Conservation (phyloP, 805 yeast genomes). For the Schizosaccharomyces lindneri region DNA sequence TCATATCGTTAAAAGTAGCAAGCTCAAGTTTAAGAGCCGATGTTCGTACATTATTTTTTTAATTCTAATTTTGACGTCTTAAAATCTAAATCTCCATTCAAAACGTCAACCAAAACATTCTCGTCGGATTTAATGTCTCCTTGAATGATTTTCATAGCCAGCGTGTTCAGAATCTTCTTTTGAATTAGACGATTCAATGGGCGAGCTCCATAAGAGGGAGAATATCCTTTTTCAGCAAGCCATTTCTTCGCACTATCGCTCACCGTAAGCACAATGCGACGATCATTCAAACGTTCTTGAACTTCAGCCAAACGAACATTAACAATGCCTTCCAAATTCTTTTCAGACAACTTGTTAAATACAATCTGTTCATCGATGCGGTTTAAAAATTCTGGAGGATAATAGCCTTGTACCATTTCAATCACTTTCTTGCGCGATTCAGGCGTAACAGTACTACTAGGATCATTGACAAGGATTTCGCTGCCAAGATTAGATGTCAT, state of each 20-base stretch:
- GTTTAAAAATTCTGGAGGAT: constrained; percentile 89
- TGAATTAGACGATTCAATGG: constrained; percentile 82
- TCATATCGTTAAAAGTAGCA: no score
- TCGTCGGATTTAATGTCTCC: constrained; percentile 48
- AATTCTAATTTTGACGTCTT: neutral
- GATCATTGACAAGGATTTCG: constrained; percentile 50
- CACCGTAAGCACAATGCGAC: constrained; percentile 40
- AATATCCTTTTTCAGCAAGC: constrained; percentile 71
- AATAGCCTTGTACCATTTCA: constrained; percentile 41
- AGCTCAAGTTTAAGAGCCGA: no score
- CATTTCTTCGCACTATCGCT: constrained; percentile 44
- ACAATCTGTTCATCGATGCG: constrained; percentile 84
- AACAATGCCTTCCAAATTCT: constrained; percentile 52
- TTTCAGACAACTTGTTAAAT: constrained; percentile 67
- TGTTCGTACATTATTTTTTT: neutral
- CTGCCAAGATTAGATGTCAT: constrained; percentile 96
- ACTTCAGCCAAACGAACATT: constrained; percentile 67
- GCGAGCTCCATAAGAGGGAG: constrained; percentile 81
- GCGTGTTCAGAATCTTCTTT: constrained; percentile 60
- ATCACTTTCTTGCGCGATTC: constrained; percentile 32
- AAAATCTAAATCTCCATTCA: constrained; percentile 17
- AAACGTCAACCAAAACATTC: constrained; percentile 25
- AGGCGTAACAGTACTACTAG: constrained; percentile 20
- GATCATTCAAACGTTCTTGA: constrained; percentile 48
- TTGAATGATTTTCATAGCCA: constrained; percentile 54